These are phyloP conservation scores for Tolypocladium sp. DNA, from an alignment of 2,329 filamentous ascomycete species.

Conservation along the genomic window DNA sequence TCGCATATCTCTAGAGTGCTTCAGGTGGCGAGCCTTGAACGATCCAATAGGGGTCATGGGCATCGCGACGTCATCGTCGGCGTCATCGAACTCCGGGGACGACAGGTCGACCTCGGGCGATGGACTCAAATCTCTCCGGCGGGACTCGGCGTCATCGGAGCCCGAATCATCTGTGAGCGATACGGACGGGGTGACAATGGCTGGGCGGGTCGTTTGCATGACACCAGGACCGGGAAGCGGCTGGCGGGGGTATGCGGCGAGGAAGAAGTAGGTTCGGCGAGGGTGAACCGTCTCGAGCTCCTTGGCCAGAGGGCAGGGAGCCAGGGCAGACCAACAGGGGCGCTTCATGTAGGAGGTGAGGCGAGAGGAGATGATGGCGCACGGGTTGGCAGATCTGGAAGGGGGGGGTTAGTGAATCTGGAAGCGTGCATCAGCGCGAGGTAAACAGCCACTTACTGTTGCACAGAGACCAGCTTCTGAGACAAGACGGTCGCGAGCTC, in stretches of 20 bases:
- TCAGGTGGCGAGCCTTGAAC: constrained; percentile 42
- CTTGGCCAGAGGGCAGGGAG: constrained; percentile 84
- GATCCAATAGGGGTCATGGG: constrained; percentile 56
- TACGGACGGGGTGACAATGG: constrained; percentile 75
- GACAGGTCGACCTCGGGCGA: constrained; percentile 92
- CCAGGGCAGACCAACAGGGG: constrained; percentile 64
- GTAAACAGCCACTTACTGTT: constrained; percentile 61
- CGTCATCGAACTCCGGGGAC: constrained; percentile 73
- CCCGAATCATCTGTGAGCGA: constrained; percentile 44
- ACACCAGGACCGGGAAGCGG: constrained; percentile 53
- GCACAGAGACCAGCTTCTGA: constrained; percentile 69
- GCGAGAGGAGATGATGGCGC: constrained; percentile 89
- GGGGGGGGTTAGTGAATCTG: constrained; percentile 16
- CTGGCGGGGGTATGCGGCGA: constrained; percentile 80
- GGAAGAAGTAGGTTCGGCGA: constrained; percentile 90
- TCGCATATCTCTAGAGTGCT: constrained; percentile 35
- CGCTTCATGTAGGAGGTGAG: constrained; percentile 86
- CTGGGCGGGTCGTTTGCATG: constrained; percentile 14
- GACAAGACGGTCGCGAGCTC: constrained; percentile 78
- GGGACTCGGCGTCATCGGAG: constrained; percentile 64
- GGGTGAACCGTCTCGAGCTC: constrained; percentile 89
- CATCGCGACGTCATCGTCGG: constrained; percentile 48
- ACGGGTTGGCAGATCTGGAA: constrained; percentile 83
- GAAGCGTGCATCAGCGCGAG: constrained; percentile 6
- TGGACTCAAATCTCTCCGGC: constrained; percentile 67